A percentile compares a stretch with the other conserved stretches of the same genome.
These are phyloP conservation scores for Tuber calosporum DNA, from an alignment of 495 filamentous ascomycete species.

Conservation along the genomic window DNA sequence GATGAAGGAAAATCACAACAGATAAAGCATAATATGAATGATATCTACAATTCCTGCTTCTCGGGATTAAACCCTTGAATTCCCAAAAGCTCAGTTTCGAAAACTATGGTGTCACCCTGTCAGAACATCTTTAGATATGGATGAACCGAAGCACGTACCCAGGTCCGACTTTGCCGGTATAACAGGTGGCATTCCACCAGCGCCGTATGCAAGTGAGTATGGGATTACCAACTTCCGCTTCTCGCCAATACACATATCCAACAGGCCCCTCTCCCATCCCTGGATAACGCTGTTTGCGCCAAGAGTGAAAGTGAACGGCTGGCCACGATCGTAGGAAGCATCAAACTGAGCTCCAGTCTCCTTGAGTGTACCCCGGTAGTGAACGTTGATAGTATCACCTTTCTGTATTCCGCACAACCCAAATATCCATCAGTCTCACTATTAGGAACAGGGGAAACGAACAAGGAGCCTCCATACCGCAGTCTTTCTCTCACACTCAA, in stretches of 20 bases:
- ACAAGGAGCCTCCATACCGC: conserved; percentile 46
- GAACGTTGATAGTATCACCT: conserved; percentile 73
- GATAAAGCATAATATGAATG: neutral
- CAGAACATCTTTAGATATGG: neutral
- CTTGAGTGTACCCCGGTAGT: conserved; percentile 77
- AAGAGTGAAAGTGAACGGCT: conserved; percentile 69
- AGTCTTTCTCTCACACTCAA: conserved; percentile 68
- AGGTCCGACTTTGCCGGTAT: conserved; percentile 31
- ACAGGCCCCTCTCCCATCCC: conserved; percentile 71
- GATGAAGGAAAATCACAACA: neutral
- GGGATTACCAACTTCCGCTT: conserved; percentile 87
- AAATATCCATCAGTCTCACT: conserved; percentile 65
- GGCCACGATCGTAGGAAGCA: conserved; percentile 61
- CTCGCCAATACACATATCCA: conserved; percentile 97
- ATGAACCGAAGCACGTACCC: conserved; percentile 5
- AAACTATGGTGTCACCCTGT: conserved; percentile 59
- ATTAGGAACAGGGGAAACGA: conserved; percentile 51
- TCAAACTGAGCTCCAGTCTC: conserved; percentile 51
- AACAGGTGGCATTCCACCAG: conserved; percentile 32
- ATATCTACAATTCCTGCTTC: conserved; percentile 52
- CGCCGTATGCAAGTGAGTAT: conserved; percentile 77
- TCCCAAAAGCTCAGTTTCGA: conserved; percentile 84
- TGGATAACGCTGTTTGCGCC: conserved; percentile 79
- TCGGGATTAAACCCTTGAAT: conserved; percentile 66
- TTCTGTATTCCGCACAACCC: conserved; percentile 56